These are phyloP conservation scores for Kurtzmaniella natalensis DNA, from an alignment of 1,139 yeast genomes.

Conservation along the genomic window DNA sequence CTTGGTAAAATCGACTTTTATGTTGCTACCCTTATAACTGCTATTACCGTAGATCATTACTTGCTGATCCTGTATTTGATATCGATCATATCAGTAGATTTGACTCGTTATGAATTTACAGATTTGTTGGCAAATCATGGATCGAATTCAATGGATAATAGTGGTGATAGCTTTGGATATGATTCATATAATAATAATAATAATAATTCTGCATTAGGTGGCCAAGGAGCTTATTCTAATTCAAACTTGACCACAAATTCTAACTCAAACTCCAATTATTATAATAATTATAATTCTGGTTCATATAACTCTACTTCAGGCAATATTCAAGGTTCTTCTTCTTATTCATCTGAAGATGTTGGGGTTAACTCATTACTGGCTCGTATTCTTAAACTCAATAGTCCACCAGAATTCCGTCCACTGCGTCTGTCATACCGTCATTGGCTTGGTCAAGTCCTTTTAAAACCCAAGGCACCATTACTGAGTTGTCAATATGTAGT, in stretches of 20 bases:
- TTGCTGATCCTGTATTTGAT: slow-evolving; percentile 61
- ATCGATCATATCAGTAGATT: slow-evolving; percentile 63
- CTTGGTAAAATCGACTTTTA: background rate
- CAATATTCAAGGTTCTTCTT: background rate
- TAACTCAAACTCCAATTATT: background rate
- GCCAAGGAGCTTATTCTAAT: too few species aligned
- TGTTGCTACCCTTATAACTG: slow-evolving; percentile 16
- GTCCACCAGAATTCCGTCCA: slow-evolving; percentile 16
- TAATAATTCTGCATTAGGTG: too few species aligned
- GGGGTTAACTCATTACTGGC: slow-evolving; percentile 28
- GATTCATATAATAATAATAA: too few species aligned
- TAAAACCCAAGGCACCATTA: slow-evolving; percentile 32
- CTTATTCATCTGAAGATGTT: slow-evolving; percentile 4
- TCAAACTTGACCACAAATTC: slow-evolving; percentile 7
- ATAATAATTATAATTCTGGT: too few species aligned
- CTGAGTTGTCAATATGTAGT: slow-evolving; percentile 17
- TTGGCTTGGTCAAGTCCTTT: slow-evolving; percentile 30
- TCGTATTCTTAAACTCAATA: slow-evolving; percentile 17
- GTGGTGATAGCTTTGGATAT: too few species aligned
- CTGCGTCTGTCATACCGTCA: slow-evolving; percentile 20
- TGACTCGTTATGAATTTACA: slow-evolving; percentile 56
- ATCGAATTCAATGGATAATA: too few species aligned
- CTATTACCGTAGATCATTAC: slow-evolving; percentile 51
- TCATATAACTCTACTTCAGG: too few species aligned
- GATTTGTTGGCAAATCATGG: slow-evolving; percentile 34